These are phyloP conservation scores for Fusarium compactum DNA, from an alignment of 2,329 filamentous ascomycete genomes.

Conservation along the genomic window DNA sequence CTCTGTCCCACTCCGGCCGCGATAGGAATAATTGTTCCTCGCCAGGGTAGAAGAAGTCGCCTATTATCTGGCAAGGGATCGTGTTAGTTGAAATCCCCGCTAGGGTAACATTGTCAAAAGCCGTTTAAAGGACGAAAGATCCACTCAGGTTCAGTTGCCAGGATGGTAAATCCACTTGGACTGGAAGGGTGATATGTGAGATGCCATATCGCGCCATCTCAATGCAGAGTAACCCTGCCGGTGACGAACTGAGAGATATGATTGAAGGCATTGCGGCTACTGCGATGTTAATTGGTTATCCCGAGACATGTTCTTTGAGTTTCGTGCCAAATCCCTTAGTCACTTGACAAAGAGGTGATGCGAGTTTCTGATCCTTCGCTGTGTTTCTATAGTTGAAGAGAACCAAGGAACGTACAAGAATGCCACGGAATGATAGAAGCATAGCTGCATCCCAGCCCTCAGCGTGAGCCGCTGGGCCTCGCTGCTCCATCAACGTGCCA, in stretches of 20 bases:
- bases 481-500: constrained; percentile 54
- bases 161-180: constrained; percentile 41
- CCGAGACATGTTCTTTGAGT: background rate
- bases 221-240: constrained; percentile 43
- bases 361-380: constrained; percentile 16
- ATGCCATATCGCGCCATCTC: constrained; percentile 46
- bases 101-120: constrained; percentile 41
- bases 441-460: constrained; percentile 54
- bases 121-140: constrained; percentile 35
- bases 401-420: constrained; percentile 50
- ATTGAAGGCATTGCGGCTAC: constrained; percentile 9
- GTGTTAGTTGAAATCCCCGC: constrained; percentile 40
- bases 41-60: constrained; percentile 53
- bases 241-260: constrained; percentile 31
- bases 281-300: constrained; percentile 12
- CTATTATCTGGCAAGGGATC: constrained; percentile 52
- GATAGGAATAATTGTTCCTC: constrained; percentile 54
- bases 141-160: constrained; percentile 35
- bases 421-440: constrained; percentile 54
- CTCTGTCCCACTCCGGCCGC: constrained; percentile 52
- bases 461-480: constrained; percentile 53
- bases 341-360: constrained; percentile 35
- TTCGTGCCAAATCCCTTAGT: constrained; percentile 14
- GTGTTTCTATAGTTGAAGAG: constrained; percentile 2
- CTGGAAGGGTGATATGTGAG: constrained; percentile 42